These are phyloP conservation scores for Penicillium sp. DNA, from an alignment of 2,329 filamentous ascomycete species.

Conservation along the genomic window DNA sequence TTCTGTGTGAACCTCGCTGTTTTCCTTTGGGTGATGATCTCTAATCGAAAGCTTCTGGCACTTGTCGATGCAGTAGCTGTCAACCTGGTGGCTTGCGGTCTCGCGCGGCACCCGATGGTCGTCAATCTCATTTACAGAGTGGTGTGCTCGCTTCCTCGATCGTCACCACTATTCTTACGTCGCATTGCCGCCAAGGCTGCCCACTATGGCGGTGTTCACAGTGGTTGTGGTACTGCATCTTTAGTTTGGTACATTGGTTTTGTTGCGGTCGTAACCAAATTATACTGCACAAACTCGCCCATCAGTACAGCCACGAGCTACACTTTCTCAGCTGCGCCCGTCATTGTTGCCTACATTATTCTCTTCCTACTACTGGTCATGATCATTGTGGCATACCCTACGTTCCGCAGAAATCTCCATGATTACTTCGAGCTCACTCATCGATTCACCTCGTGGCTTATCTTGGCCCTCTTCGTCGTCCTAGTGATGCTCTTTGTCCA, in stretches of 20 bases:
- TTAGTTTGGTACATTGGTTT: conserved; percentile 45
- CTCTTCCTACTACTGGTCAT: conserved; percentile 56
- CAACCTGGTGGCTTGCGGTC: conserved; percentile 46
- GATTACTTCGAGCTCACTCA: conserved; percentile 67
- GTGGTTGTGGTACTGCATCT: conserved; percentile 47
- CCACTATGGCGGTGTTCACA: conserved; percentile 52
- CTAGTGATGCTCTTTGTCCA: conserved; percentile 55
- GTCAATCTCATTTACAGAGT: conserved; percentile 49
- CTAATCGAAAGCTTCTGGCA: conserved; percentile 32
- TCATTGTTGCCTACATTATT: conserved; percentile 55
- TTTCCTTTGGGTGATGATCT: conserved; percentile 36
- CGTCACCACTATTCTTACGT: conserved; percentile 44
- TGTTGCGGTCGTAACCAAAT: conserved; percentile 27
- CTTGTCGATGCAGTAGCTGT: conserved; percentile 42
- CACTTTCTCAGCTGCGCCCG: conserved; percentile 34
- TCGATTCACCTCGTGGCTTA: conserved; percentile 66
- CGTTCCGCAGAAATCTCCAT: conserved; percentile 59
- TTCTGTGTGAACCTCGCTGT: conserved; percentile 37
- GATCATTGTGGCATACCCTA: conserved; percentile 59
- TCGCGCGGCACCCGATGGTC: conserved; percentile 51
- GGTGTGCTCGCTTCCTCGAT: conserved; percentile 44
- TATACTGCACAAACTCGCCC: conserved; percentile 23
- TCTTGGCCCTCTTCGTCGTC: conserved; percentile 61
- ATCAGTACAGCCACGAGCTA: conserved; percentile 13
- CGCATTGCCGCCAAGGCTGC: conserved; percentile 48